A percentile compares a stretch with the other conserved stretches of the same genome.
These are phyloP conservation scores for Scenedesmus sp. DNA, from an alignment of 163 green algal genomes.

Conservation along the genomic window DNA sequence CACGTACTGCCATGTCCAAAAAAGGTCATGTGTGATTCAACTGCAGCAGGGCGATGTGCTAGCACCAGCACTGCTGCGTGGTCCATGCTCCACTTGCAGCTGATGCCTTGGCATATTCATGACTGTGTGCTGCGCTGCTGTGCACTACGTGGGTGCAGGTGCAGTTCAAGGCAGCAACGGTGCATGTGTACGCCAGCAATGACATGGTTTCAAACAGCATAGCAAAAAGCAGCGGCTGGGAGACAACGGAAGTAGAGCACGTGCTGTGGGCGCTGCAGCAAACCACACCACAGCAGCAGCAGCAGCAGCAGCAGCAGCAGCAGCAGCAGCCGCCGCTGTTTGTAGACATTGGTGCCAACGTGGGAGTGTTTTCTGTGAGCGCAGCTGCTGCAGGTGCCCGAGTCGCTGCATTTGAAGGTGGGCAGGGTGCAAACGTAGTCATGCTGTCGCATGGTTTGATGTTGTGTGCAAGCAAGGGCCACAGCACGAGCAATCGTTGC, in stretches of 20 bases:
- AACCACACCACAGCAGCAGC: slow-evolving; percentile 6
- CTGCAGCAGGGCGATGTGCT: background rate
- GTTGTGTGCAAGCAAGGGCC: too few species aligned
- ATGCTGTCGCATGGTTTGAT: too few species aligned
- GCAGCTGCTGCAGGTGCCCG: slow-evolving; percentile 52
- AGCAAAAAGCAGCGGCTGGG: slow-evolving; percentile 19
- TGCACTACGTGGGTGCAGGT: background rate
- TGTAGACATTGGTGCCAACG: slow-evolving; percentile 61
- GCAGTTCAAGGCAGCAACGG: background rate
- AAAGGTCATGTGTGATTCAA: too few species aligned
- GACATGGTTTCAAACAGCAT: background rate
- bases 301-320: background rate
- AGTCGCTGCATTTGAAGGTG: slow-evolving; percentile 55
- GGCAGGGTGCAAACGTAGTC: background rate
- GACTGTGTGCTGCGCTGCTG: background rate
- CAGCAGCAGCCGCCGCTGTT: slow-evolving; percentile 42
- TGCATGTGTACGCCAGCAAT: background rate
- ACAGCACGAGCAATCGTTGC: too few species aligned
- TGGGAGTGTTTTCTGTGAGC: slow-evolving; percentile 60
- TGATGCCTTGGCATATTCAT: background rate
- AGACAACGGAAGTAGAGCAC: slow-evolving; percentile 14
- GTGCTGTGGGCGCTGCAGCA: slow-evolving; percentile 40
- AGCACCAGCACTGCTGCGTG: background rate
- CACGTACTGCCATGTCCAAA: too few species aligned
- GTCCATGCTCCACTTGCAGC: background rate